Evolutionary conservation across 345 rosid genomes (phyloP).

Genomic region (Citrus unshiu): DNA sequence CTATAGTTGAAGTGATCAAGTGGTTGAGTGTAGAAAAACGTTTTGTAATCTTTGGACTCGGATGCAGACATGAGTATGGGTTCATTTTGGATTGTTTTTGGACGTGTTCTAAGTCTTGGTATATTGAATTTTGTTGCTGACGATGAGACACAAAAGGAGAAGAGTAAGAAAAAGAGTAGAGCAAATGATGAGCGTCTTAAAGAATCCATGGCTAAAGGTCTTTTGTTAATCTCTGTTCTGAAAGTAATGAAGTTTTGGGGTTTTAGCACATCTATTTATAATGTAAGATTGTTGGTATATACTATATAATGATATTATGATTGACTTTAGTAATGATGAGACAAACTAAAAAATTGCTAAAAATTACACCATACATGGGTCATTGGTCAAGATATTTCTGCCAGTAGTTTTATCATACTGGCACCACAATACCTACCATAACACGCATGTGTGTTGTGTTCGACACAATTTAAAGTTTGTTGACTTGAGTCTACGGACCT

Average conservation of each 20-base stretch:
- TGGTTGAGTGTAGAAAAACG: slow-evolving; percentile 32
- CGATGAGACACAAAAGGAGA: not conserved
- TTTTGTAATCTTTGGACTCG: slow-evolving; percentile 8
- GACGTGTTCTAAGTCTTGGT: slow-evolving; percentile 11
- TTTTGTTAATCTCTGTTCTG: not conserved
- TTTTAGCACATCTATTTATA: no score
- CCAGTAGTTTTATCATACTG: not conserved
- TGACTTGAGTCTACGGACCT: not conserved
- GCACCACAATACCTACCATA: not conserved
- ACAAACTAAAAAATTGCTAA: not conserved
- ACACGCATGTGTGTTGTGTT: not conserved
- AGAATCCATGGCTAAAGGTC: not conserved
- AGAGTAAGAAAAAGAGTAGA: not conserved
- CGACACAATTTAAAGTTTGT: not conserved
- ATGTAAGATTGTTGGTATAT: not conserved
- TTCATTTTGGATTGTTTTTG: not conserved
- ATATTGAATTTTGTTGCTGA: not conserved
- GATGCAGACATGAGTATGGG: slow-evolving; percentile 2
- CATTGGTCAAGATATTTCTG: no score
- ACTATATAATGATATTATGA: not conserved
- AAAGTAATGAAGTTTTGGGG: no score
- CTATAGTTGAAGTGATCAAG: slow-evolving; percentile 45
- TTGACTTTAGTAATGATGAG: not conserved
- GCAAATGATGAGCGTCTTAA: slow-evolving; percentile 7
- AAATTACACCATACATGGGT: no score